phyloP scores from a whole-genome alignment of 768 basidiomycete species.

The Neoboletus magnificus region DNA sequence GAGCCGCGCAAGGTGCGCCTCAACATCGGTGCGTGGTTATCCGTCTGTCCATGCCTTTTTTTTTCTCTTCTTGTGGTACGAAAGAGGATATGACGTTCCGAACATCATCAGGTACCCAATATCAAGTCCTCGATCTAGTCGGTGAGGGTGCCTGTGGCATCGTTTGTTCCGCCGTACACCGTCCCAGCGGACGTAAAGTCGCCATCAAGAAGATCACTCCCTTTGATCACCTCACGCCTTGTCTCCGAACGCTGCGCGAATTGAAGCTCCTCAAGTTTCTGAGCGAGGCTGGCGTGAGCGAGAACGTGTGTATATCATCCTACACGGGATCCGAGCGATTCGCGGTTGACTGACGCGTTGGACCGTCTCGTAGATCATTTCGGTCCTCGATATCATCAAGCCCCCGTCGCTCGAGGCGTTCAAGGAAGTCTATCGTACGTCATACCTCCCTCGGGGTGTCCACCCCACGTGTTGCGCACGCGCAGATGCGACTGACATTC shows the following conservation, averaged over 20 bases:
- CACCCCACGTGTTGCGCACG: background rate
- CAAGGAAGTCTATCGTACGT: slow-evolving; percentile 79
- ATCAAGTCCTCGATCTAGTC: slow-evolving; percentile 83
- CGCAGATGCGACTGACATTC: background rate
- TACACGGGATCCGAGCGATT: background rate
- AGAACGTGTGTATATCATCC: slow-evolving; percentile 54
- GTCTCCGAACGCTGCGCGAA: slow-evolving; percentile 84
- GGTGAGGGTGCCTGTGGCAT: slow-evolving; percentile 94
- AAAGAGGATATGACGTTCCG: background rate
- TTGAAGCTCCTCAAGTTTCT: slow-evolving; percentile 81
- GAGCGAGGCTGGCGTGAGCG: slow-evolving; percentile 84
- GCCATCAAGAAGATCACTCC: slow-evolving; percentile 97
- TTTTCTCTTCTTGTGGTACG: background rate
- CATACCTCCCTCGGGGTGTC: background rate
- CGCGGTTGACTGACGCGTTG: background rate
- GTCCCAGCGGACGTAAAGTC: slow-evolving; percentile 84
- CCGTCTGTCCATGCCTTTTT: background rate
- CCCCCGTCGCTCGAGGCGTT: slow-evolving; percentile 77
- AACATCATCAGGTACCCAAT: slow-evolving; percentile 58
- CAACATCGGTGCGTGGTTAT: slow-evolving; percentile 63
- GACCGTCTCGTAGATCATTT: slow-evolving; percentile 61
- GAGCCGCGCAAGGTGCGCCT: slow-evolving; percentile 84
- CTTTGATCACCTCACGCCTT: slow-evolving; percentile 95
- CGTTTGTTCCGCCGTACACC: slow-evolving; percentile 89
- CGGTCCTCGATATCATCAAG: slow-evolving; percentile 85